Base-by-base conservation (phyloP, 2,329 filamentous ascomycete species). In the Nemania bipapillata region DNA sequence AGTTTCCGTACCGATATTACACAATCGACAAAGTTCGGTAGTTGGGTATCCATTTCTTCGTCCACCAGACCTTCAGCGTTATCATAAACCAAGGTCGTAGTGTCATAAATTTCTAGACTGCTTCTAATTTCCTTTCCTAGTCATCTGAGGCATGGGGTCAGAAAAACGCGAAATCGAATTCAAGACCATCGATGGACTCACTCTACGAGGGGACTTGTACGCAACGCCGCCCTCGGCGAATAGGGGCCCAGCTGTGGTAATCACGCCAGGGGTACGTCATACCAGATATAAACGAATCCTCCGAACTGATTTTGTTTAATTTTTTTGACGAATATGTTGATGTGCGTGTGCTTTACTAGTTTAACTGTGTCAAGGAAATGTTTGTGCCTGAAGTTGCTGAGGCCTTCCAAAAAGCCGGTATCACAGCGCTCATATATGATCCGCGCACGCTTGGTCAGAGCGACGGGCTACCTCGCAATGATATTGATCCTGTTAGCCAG, bases 111-210 rank as follows among this genome's bases (percentile, higher is more conserved):
- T n/a, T n/a, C n/a, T n/a, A n/a, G n/a, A n/a, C n/a, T n/a, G n/a
- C n/a, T n/a, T n/a, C n/a, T n/a, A n/a, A n/a, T n/a, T n/a, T n/a
- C n/a, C n/a, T n/a, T n/a, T n/a, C n/a, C n/a, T n/a, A n/a, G n/a
- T n/a, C n/a, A n/a, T n/a, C n/a, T n/a, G n/a, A n/a, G n/a, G n/a
- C n/a, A n/a, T n/a, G n/a, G n/a, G n/a, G n/a, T n/a, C n/a, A n/a
- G 7, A 49, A 28, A 52, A 9, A 42, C 45, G 53, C 15, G 64
- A 66, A 59, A 77, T 83, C 53, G 78, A 82, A 65, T 82, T 82
- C 74, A 77, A 78, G 49, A 82, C 82, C 6, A 55, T 82, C 2
- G 81, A 83, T 71, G 80, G 81, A 6, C 50, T 81, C 4, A 80
- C 74, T 8, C 71, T 84, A 8, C 74, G 78, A 15, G 82, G 81